Evolutionary conservation across 2,329 filamentous ascomycete species (phyloP), one percentile per base, ranked within the genome.

Genomic region (Mycosphaerella sp.): DNA sequence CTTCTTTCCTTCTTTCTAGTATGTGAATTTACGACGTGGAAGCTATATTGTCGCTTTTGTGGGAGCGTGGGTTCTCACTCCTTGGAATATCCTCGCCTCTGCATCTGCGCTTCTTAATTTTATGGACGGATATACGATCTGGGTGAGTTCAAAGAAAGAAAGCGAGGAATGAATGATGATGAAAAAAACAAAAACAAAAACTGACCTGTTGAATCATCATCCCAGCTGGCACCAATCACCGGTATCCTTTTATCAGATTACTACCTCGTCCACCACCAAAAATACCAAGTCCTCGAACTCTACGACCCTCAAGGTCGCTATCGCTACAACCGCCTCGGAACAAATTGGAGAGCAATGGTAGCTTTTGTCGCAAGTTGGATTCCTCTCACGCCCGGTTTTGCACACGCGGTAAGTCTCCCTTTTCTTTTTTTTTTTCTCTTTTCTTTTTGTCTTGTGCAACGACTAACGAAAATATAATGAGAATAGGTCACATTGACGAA

Each of bases 1-100:
- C 1, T 17, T 17, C 1, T 17, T 17, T 17, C 14, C 1, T 17
- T 17, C 14, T 17, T 17, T 70, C 1, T 64, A 66, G 42, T 75
- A 72, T 54, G 66, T 76, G 52, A 61, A 58, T 42, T 58, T 47
- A 41, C 66, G 69, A 6, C 66, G 74, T 26, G 74, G 73, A 8
- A 70, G 72, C 49, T 58, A 74, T 9, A 60, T 75, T 29, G 72
- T 72, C 46, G 67, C 66, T 2, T 56, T 74, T 7, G 58, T 75
- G 10, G 69, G 68, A 4, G 61, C 67, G 0, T 63, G 67, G 4
- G 62, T 51, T 54, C 60, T 72, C 12, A 67, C 72, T n/a, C 73
- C 73, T 1, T 76, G 73, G 73, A 70, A 73, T 43, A 69, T 77
- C 9, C 66, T 75, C 49, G 66, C 66, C 17, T 70, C 65, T 3